These are phyloP conservation scores for Exophiala sideris DNA, from an alignment of 2,329 filamentous ascomycete genomes.

Conservation along the genomic window DNA sequence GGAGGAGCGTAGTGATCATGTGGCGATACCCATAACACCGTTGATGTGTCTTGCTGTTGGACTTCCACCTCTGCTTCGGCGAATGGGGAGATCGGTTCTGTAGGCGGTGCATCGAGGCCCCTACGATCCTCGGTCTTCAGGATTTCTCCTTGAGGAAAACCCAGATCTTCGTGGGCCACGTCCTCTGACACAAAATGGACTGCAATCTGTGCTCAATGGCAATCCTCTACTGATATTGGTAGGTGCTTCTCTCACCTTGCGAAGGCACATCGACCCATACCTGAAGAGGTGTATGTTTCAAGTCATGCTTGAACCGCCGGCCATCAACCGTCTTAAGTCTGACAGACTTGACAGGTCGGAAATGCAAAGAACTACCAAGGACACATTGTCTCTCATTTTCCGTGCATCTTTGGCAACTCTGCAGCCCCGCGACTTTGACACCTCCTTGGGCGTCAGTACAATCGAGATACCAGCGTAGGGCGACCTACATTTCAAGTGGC, in stretches of 20 bases:
- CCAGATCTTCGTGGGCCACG: too few species aligned
- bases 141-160: too few species aligned
- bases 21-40: too few species aligned
- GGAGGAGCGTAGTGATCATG: too few species aligned
- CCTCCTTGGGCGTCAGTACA: neutral
- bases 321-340: constrained; percentile 7
- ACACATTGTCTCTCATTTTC: constrained; percentile 6
- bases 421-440: constrained; percentile 6
- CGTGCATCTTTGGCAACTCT: constrained; percentile 8
- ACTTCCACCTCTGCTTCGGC: too few species aligned
- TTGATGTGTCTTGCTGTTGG: too few species aligned
- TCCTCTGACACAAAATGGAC: constrained; percentile 1
- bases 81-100: too few species aligned
- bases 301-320: constrained; percentile 15
- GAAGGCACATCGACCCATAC: constrained; percentile 20
- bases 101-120: too few species aligned
- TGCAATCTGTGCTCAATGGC: neutral
- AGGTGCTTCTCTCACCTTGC: constrained; percentile 6
- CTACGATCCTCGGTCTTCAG: too few species aligned
- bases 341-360: constrained; percentile 12
- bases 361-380: neutral
- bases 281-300: constrained; percentile 11
- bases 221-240: too few species aligned
- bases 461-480: neutral
- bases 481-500: constrained; percentile 12